Evolutionary conservation across 2,329 filamentous ascomycete species (phyloP).

Genomic region (Exophiala aquamarina): DNA sequence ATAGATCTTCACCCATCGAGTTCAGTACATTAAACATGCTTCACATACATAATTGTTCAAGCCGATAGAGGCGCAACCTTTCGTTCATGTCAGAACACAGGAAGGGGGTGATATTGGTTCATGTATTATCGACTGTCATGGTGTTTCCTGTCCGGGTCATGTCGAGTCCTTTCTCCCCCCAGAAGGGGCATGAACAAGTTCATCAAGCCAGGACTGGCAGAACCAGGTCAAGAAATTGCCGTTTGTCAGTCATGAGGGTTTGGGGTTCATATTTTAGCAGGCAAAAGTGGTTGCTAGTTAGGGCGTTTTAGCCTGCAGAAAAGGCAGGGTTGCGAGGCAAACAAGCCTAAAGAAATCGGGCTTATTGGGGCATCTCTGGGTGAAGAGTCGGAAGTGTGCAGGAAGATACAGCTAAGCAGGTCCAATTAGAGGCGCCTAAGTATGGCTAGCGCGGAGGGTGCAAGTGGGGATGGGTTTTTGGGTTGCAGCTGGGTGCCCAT

Average conservation of each 20-base stretch:
- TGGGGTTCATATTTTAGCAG: not conserved
- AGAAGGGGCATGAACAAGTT: too few relatives aligned
- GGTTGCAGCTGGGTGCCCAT: constrained; percentile 1
- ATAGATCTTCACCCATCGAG: too few relatives aligned
- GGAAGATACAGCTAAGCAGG: constrained; percentile 4
- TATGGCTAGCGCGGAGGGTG: constrained; percentile 1
- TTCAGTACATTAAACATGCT: too few relatives aligned
- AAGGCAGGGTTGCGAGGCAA: constrained; percentile 15
- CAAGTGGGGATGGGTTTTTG: constrained; percentile 1
- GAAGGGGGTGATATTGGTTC: too few relatives aligned
- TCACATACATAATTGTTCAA: too few relatives aligned
- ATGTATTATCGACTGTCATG: too few relatives aligned
- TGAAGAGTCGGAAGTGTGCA: constrained; percentile 19
- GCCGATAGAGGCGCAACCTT: too few relatives aligned
- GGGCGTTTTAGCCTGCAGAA: constrained; percentile 18
- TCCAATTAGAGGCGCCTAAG: constrained; percentile 12
- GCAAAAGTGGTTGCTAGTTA: constrained; percentile 1
- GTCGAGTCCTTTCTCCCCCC: too few relatives aligned
- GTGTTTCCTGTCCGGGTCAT: too few relatives aligned
- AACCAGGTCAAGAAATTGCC: too few relatives aligned
- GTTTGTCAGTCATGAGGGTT: not conserved
- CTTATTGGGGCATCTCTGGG: not conserved
- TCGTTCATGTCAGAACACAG: too few relatives aligned
- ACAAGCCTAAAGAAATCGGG: constrained; percentile 7
- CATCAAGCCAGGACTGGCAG: too few relatives aligned